Evolutionary conservation across 345 rosid genomes (phyloP).

Genomic region (Brassica incana): DNA sequence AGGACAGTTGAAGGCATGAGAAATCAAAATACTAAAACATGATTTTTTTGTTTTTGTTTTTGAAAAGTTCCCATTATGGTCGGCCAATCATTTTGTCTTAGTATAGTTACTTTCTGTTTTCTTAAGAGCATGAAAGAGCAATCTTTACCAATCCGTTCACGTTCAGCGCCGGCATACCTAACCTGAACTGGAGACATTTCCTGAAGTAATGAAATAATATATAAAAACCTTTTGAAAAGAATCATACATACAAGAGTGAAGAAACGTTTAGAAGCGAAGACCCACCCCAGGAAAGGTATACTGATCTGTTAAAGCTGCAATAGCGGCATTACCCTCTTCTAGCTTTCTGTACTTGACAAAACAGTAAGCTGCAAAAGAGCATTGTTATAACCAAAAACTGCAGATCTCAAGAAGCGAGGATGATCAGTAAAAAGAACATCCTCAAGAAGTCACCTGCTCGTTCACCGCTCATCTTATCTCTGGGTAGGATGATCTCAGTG

Average conservation of each 20-base stretch:
- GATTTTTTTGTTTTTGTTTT: background rate
- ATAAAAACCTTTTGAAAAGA: background rate
- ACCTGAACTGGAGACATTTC: slow-evolving; percentile 62
- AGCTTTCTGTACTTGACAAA: slow-evolving; percentile 71
- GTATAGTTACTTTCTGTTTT: background rate
- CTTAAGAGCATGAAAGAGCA: background rate
- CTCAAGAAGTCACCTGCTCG: slow-evolving; percentile 54
- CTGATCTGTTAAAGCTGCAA: slow-evolving; percentile 61
- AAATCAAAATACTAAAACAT: slow-evolving; percentile 1
- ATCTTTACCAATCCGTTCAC: slow-evolving; percentile 61
- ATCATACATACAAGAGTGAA: background rate
- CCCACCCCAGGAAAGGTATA: slow-evolving; percentile 81
- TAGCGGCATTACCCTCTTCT: slow-evolving; percentile 76
- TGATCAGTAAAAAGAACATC: background rate
- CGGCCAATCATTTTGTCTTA: slow-evolving; percentile 15
- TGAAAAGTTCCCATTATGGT: background rate
- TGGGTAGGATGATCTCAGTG: slow-evolving; percentile 64
- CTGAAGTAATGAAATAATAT: slow-evolving; percentile 41
- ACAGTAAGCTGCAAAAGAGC: slow-evolving; percentile 61
- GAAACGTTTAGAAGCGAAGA: slow-evolving; percentile 21
- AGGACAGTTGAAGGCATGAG: slow-evolving; percentile 8
- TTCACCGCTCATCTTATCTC: slow-evolving; percentile 69
- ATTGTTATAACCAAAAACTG: background rate
- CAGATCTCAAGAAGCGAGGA: background rate
- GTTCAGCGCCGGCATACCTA: slow-evolving; percentile 72